A percentile compares a stretch with the other conserved stretches of the same genome.
Evolutionary conservation across 768 basidiomycete species (phyloP).

Genomic region (Strobilomyces dryophilus): DNA sequence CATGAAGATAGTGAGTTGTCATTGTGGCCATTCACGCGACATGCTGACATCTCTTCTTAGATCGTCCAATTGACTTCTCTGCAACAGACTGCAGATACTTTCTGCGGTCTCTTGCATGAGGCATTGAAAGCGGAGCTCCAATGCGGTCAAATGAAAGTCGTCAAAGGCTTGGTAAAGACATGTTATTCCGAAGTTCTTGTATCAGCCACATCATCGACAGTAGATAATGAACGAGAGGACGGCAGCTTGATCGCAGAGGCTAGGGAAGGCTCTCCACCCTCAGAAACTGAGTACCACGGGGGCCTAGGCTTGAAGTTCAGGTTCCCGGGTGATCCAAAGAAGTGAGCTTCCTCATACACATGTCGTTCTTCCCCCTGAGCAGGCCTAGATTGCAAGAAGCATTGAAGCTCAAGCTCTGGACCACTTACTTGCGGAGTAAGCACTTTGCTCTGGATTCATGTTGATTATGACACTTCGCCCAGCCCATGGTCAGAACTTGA

Average conservation of each 20-base stretch:
- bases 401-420: slow-evolving; percentile 96
- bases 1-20: slow-evolving; percentile 70
- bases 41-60: slow-evolving; percentile 33
- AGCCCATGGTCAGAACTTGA: slow-evolving; percentile 95
- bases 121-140: slow-evolving; percentile 87
- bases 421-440: slow-evolving; percentile 76
- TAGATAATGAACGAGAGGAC: slow-evolving; percentile 66
- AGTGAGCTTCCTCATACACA: slow-evolving; percentile 44
- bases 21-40: slow-evolving; percentile 1
- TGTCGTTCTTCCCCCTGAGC: slow-evolving; percentile 10
- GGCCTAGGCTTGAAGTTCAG: slow-evolving; percentile 81
- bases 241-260: slow-evolving; percentile 56
- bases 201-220: slow-evolving; percentile 49
- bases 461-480: slow-evolving; percentile 8
- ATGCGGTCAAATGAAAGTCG: slow-evolving; percentile 87
- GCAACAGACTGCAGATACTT: slow-evolving; percentile 88
- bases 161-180: slow-evolving; percentile 87
- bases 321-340: slow-evolving; percentile 90
- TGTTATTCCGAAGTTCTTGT: slow-evolving; percentile 93
- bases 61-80: slow-evolving; percentile 92
- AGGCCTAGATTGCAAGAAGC: slow-evolving; percentile 71
- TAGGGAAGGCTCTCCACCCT: slow-evolving; percentile 42
- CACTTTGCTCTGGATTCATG: neutral
- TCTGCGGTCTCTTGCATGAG: slow-evolving; percentile 85
- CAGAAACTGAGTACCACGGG: slow-evolving; percentile 62